A percentile compares a stretch with the other conserved stretches of the same genome.
Conservation (phyloP, 2,329 filamentous ascomycete genomes). For the Falciphora oryzae region DNA sequence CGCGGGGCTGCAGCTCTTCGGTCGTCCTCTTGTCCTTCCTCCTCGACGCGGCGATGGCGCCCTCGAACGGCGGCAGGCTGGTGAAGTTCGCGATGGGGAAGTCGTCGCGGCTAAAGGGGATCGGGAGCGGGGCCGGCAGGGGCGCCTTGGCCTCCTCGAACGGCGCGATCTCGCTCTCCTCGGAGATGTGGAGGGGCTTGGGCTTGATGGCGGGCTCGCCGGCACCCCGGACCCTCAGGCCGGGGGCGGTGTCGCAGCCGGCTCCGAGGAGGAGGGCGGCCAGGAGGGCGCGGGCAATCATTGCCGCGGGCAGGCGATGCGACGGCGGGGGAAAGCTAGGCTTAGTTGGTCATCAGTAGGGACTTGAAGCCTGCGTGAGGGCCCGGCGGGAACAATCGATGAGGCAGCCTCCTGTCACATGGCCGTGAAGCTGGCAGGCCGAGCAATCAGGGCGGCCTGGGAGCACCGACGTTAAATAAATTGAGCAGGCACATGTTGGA, state of each 20-base stretch:
- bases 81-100: neutral
- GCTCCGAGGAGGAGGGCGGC: neutral
- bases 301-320: neutral
- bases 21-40: neutral
- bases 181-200: neutral
- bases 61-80: neutral
- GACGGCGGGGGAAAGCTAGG: neutral
- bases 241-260: neutral
- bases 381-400: too few relatives aligned
- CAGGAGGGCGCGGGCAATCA: neutral
- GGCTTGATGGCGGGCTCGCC: neutral
- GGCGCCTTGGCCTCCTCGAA: neutral
- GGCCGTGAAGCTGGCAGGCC: neutral
- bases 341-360: neutral
- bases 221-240: neutral
- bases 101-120: neutral
- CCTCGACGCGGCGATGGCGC: neutral
- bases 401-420: neutral
- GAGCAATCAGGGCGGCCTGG: too few relatives aligned
- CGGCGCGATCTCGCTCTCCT: neutral
- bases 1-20: too few relatives aligned
- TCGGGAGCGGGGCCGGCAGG: neutral
- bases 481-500: neutral
- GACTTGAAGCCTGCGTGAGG: neutral
- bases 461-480: slow-evolving; percentile 2